These are phyloP conservation scores for Escallonia rubra DNA, from an alignment of 129 eudicot species.

Conservation along the genomic window DNA sequence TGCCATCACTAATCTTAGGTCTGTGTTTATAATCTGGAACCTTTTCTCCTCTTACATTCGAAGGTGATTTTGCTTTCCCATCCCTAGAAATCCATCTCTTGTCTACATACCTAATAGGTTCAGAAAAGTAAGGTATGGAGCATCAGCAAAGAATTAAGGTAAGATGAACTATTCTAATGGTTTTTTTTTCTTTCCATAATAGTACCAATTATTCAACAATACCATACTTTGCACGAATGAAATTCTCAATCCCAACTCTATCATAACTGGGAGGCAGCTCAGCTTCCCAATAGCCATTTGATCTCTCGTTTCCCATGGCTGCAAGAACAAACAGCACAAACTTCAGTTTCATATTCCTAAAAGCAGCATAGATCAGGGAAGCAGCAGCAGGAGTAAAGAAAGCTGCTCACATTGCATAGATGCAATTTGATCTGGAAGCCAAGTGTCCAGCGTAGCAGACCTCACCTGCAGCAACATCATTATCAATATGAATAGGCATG, in stretches of 20 bases:
- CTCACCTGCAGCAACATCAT: slow-evolving; percentile 48
- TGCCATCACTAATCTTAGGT: slow-evolving; percentile 11
- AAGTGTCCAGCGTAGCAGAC: slow-evolving; percentile 69
- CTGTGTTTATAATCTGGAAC: slow-evolving; percentile 15
- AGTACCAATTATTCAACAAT: neutral
- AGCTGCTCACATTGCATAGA: slow-evolving; percentile 48
- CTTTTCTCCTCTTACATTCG: slow-evolving; percentile 32
- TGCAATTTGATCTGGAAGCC: slow-evolving; percentile 76
- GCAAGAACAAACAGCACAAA: slow-evolving; percentile 20
- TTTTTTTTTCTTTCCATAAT: neutral
- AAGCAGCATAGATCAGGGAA: neutral
- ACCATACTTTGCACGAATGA: slow-evolving; percentile 61
- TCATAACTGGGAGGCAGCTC: slow-evolving; percentile 53
- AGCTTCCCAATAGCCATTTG: slow-evolving; percentile 74
- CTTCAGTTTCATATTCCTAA: neutral
- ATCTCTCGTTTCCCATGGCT: slow-evolving; percentile 65
- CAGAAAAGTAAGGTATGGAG: neutral
- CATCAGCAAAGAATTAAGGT: neutral
- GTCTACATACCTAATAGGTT: slow-evolving; percentile 47
- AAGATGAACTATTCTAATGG: neutral
- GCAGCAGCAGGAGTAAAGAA: neutral
- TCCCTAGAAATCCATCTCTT: slow-evolving; percentile 59
- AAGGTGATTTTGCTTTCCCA: slow-evolving; percentile 31
- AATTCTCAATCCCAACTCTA: slow-evolving; percentile 60
- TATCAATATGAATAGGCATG: neutral